Percentiles rank a stretch among this genome's conserved stretches.
phyloP scores from a whole-genome alignment of 2,329 filamentous ascomycete genomes.

The Ophiobolus disseminans region DNA sequence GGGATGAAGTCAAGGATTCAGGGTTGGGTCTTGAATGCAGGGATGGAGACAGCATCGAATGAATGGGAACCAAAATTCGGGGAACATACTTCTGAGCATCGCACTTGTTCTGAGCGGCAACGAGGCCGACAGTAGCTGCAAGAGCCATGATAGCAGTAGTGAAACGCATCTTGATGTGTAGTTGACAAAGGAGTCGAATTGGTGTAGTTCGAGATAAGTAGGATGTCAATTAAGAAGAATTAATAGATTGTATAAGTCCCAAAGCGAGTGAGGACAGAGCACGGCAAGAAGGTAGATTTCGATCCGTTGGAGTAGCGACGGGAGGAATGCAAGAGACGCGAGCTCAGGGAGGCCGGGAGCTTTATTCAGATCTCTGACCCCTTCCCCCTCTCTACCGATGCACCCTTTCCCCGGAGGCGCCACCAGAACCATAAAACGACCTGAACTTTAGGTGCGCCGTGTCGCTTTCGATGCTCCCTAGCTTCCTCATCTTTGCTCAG shows the following conservation, averaged over 20 bases:
- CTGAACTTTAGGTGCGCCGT: too few species aligned
- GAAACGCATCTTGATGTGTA: conserved; percentile 42
- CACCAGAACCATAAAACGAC: too few species aligned
- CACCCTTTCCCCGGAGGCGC: neutral
- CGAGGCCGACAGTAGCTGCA: conserved; percentile 46
- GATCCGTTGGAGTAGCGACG: conserved; percentile 4
- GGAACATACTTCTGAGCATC: conserved; percentile 49
- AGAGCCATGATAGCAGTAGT: conserved; percentile 34
- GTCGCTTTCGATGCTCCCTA: neutral
- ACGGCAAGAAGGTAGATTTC: neutral
- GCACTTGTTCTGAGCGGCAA: conserved; percentile 48
- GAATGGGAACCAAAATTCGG: too few species aligned
- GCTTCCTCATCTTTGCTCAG: neutral
- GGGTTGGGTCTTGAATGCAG: neutral
- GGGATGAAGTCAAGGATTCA: neutral
- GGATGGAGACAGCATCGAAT: neutral
- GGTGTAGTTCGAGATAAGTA: neutral
- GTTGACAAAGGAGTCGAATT: neutral
- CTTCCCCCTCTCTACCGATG: neutral
- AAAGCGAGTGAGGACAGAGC: conserved; percentile 13
- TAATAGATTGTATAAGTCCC: neutral
- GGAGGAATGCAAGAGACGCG: conserved; percentile 6
- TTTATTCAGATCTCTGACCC: neutral
- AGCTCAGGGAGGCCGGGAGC: conserved; percentile 1
- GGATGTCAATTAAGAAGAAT: neutral